These are phyloP conservation scores for Colletotrichum godetiae DNA, from an alignment of 2,329 filamentous ascomycete genomes.

Conservation along the genomic window DNA sequence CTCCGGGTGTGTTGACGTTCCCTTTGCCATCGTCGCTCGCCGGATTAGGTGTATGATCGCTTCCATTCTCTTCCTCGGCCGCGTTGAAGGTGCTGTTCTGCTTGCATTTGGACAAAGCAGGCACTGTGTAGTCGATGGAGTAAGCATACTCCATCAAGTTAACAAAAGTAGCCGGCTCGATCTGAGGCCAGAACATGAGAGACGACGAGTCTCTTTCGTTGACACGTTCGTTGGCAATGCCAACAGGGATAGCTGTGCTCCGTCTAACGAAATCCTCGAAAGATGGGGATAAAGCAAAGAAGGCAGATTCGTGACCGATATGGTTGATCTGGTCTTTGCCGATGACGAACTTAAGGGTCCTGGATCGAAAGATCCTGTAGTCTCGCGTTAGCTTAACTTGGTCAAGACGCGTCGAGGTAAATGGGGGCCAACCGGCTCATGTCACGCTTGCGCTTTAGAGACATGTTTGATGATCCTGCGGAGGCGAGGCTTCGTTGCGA, in stretches of 20 bases:
- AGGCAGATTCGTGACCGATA: background rate
- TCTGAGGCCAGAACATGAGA: background rate
- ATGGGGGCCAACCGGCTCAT: background rate
- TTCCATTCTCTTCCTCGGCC: background rate
- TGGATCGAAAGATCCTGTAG: background rate
- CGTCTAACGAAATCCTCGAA: background rate
- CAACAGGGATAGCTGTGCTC: no score
- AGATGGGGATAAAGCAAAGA: background rate
- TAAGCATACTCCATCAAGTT: constrained; percentile 9
- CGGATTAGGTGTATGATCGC: background rate
- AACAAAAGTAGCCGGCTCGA: background rate
- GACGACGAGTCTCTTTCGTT: no score
- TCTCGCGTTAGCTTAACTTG: background rate
- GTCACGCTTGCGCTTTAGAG: background rate
- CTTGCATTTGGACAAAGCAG: background rate
- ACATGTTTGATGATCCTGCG: background rate
- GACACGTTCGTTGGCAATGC: no score
- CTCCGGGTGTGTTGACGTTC: background rate
- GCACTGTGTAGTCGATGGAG: background rate
- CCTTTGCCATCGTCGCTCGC: background rate
- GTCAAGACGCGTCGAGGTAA: background rate
- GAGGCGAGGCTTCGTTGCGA: no score
- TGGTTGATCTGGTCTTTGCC: background rate
- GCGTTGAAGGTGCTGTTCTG: background rate
- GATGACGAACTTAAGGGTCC: background rate